Conservation (phyloP, 306 rosid genomes). For the Prunus persica region DNA sequence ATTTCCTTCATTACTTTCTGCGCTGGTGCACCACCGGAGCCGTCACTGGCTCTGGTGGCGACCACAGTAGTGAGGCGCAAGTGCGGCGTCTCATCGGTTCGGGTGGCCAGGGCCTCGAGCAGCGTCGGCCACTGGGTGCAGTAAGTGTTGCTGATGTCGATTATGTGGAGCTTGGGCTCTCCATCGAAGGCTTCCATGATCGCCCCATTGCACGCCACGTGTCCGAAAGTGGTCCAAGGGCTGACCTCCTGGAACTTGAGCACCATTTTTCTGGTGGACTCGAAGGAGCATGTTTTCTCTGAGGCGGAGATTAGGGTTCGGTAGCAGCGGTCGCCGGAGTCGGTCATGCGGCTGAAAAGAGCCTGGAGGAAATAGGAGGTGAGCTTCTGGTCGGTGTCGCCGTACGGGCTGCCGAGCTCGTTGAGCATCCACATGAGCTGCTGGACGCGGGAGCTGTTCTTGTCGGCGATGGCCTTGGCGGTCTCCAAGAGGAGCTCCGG, state of each 20-base stretch:
- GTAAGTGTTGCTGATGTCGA: constrained; percentile 82
- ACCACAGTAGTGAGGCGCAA: constrained; percentile 69
- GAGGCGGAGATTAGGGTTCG: constrained; percentile 58
- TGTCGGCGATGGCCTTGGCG: constrained; percentile 69
- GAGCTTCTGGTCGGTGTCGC: constrained; percentile 79
- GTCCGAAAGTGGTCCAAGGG: constrained; percentile 95
- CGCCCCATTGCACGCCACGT: constrained; percentile 91
- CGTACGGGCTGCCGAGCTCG: constrained; percentile 82
- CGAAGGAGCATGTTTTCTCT: constrained; percentile 76
- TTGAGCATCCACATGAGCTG: constrained; percentile 97
- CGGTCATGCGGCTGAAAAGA: constrained; percentile 64
- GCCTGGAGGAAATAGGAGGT: constrained; percentile 82
- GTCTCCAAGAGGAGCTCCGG: constrained; percentile 58
- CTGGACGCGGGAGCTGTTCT: constrained; percentile 55
- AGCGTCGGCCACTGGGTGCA: constrained; percentile 99
- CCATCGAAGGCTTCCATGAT: constrained; percentile 84
- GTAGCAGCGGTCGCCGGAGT: constrained; percentile 71
- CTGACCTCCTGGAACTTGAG: constrained; percentile 85
- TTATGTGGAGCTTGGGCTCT: constrained; percentile 65
- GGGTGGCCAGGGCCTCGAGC: constrained; percentile 79
- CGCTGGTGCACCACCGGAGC: constrained; percentile 14
- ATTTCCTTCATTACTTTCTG: constrained; percentile 80
- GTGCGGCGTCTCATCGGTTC: constrained; percentile 71
- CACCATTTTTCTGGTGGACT: constrained; percentile 65
- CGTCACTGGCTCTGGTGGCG: constrained; percentile 26